Percentiles rank a stretch among this genome's conserved stretches.
These are phyloP conservation scores for Claviceps pazoutovae DNA, from an alignment of 2,329 filamentous ascomycete genomes.

Conservation along the genomic window DNA sequence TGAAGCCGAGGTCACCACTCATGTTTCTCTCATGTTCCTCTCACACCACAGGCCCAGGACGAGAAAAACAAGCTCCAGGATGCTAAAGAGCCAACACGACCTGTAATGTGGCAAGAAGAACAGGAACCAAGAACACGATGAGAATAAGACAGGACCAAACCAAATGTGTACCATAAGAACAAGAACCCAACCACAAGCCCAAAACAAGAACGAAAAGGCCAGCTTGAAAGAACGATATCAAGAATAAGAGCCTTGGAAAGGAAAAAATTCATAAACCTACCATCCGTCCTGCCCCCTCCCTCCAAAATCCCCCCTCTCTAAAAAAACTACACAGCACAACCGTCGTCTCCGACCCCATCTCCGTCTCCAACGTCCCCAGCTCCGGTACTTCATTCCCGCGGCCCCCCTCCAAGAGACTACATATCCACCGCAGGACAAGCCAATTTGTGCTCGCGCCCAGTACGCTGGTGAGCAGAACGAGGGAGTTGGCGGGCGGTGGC, in stretches of 20 bases:
- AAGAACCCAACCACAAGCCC: too few relatives aligned
- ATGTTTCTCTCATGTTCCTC: too few relatives aligned
- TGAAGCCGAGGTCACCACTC: too few relatives aligned
- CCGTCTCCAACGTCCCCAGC: neutral
- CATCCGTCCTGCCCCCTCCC: conserved; percentile 51
- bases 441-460: conserved; percentile 51
- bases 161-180: too few relatives aligned
- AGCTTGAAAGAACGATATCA: neutral
- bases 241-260: neutral
- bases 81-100: too few relatives aligned
- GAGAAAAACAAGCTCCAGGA: too few relatives aligned
- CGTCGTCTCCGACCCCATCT: conserved; percentile 15
- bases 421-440: conserved; percentile 45
- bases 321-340: conserved; percentile 76
- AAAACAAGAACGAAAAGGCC: too few relatives aligned
- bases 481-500: conserved; percentile 42
- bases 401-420: conserved; percentile 25
- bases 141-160: too few relatives aligned
- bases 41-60: too few relatives aligned
- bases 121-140: too few relatives aligned
- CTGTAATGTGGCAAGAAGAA: too few relatives aligned
- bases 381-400: too few relatives aligned
- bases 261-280: conserved; percentile 23
- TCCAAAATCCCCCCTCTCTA: conserved; percentile 68
- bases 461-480: conserved; percentile 55